Base-by-base conservation (phyloP, 305 asterid species). In the Fraxinus dipetala region DNA sequence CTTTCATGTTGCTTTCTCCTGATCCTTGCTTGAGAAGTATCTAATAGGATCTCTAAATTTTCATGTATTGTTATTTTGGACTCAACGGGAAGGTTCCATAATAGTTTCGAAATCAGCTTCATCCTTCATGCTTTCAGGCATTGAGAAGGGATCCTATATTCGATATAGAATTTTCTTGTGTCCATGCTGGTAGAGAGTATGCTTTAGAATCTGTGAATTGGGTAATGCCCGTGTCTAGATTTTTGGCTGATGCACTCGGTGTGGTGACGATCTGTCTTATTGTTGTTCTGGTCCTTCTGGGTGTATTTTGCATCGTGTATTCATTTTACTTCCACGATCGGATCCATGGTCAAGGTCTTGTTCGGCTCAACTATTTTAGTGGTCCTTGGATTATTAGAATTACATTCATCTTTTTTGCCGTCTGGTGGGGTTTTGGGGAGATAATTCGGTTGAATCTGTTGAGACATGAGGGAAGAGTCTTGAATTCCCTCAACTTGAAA, bases 111-210 rank as follows among this genome's bases (percentile, higher is more conserved):
- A 77, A 79, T 51, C 43, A 43, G 48, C 74, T 76, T 16, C 18
- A n/a, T 78, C 65, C 72, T 69, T 86, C 18, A n/a, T 78, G 72
- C 72, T 69, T 86, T 75, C 81, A 72, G 80, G 75, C 40, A 56
- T 75, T 51, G 74, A 80, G 90, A 88, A 81, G 32, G 26, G 20
- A 81, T 81, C 80, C 22, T 56, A 30, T 75, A 28, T 76, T 67
- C 79, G 56, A 77, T 83, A 88, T 87, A 73, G 84, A 79, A 85
- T 79, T 84, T 87, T 85, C 72, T 83, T 35, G 84, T 83, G 91
- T 89, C 91, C 92, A 93, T 91, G 93, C 92, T 91, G 93, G 94
- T 87, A 82, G 90, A 88, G 94, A 92, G 98, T 94, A 94, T 94
- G 98, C 95, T 31, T 91, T 91, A 93, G 91, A 89, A 85, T 78